Evolutionary conservation across 805 yeast genomes (phyloP).

Genomic region (Metschnikowia lochheadii): DNA sequence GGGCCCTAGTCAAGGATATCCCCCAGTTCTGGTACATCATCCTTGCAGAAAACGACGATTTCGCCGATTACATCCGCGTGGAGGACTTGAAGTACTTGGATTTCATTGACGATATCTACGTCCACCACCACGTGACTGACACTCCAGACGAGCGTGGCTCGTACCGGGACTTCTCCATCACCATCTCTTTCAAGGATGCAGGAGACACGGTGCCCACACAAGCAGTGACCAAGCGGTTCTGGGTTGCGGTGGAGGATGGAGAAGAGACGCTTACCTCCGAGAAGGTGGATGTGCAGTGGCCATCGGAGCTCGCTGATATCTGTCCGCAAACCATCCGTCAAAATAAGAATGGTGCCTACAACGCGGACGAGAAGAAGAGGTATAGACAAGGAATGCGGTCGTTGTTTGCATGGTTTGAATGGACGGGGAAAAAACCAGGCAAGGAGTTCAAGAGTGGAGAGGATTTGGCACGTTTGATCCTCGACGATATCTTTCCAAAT

Average conservation of each 20-base stretch:
- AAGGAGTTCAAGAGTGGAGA: conserved; percentile 78
- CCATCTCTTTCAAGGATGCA: conserved; percentile 46
- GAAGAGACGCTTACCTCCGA: conserved; percentile 54
- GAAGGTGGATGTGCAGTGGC: conserved; percentile 64
- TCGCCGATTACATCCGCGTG: conserved; percentile 71
- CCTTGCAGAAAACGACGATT: conserved; percentile 77
- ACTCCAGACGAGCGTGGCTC: conserved; percentile 24
- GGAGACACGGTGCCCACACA: conserved; percentile 48
- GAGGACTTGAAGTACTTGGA: conserved; percentile 79
- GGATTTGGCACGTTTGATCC: conserved; percentile 64
- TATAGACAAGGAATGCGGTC: conserved; percentile 74
- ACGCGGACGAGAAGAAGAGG: conserved; percentile 51
- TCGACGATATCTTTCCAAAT: conserved; percentile 79
- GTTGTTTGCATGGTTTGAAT: conserved; percentile 81
- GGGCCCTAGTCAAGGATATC: conserved; percentile 47
- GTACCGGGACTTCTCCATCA: conserved; percentile 56
- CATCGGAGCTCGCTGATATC: conserved; percentile 50
- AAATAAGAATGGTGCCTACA: conserved; percentile 32
- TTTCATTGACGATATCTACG: conserved; percentile 56
- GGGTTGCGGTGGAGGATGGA: conserved; percentile 45
- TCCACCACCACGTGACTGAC: conserved; percentile 46
- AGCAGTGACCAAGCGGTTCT: conserved; percentile 57
- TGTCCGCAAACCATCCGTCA: conserved; percentile 49
- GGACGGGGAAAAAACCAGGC: conserved; percentile 78
- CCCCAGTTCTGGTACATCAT: conserved; percentile 88